These are phyloP conservation scores for Plenodomus tracheiphilus DNA, from an alignment of 2,329 filamentous ascomycete species.

Conservation along the genomic window DNA sequence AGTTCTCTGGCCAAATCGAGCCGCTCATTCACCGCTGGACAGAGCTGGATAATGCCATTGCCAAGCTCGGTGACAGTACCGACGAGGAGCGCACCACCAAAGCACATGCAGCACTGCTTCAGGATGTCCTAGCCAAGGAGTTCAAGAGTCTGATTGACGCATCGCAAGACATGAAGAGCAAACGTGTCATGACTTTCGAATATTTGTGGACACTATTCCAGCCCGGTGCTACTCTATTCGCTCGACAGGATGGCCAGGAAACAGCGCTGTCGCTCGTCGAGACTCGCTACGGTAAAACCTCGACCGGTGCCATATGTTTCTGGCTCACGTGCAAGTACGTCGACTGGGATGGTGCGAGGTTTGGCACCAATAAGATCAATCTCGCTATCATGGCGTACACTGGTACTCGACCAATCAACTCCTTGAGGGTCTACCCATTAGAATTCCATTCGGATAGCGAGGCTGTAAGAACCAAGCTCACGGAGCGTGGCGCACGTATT, in stretches of 20 bases:
- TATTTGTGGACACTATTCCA: conserved; percentile 52
- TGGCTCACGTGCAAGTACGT: conserved; percentile 43
- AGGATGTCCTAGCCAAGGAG: conserved; percentile 44
- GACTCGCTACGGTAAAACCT: conserved; percentile 38
- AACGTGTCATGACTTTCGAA: conserved; percentile 48
- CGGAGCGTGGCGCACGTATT: conserved; percentile 52
- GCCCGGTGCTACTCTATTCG: conserved; percentile 36
- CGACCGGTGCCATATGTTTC: conserved; percentile 42
- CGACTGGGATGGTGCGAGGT: conserved; percentile 44
- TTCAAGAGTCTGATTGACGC: conserved; percentile 48
- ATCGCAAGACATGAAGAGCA: conserved; percentile 46
- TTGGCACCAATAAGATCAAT: conserved; percentile 36
- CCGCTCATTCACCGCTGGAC: conserved; percentile 69
- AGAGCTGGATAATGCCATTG: conserved; percentile 37
- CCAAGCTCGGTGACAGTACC: conserved; percentile 27
- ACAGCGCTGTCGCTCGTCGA: conserved; percentile 35
- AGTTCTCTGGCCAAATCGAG: conserved; percentile 64
- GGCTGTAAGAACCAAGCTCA: conserved; percentile 45
- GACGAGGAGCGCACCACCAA: conserved; percentile 38
- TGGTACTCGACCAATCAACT: conserved; percentile 50
- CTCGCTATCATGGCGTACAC: conserved; percentile 32
- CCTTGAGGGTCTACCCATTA: conserved; percentile 50
- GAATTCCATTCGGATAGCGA: conserved; percentile 49
- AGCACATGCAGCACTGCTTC: conserved; percentile 46
- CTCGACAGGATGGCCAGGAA: conserved; percentile 44